Evolutionary conservation across 768 basidiomycete species (phyloP), one percentile per base, ranked within the genome.

Genomic region (Psilocybe azurescens): DNA sequence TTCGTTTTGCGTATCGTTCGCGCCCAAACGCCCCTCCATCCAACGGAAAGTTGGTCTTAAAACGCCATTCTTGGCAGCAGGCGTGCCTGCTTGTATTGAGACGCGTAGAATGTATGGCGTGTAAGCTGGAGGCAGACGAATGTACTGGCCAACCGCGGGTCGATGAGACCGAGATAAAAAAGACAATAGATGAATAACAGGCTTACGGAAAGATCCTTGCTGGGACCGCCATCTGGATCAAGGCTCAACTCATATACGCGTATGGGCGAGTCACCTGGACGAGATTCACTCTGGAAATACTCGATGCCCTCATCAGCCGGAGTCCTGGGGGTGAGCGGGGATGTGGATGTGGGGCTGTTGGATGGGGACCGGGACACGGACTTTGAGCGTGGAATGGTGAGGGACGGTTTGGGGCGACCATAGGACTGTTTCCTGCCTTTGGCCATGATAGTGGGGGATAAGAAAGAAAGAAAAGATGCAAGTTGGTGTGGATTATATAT

Each of bases 41-140:
- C 5, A 99, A 83, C 1, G 97, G 97, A 70, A 99, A 98, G 74
- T 99, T 98, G 60, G 95, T 97, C 79, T 90, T 94, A 75, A 99
- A 1, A 95, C 84, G 55, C 95, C 97, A 69, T 96, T 93, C 69
- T 87, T 89, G 7, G 93, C 86, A 9, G 94, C 94, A 2, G 94
- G 89, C 2, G 95, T 95, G 6, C 97, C 97, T 0, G 97, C 93
- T 51, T 96, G 91, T 53, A 99, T 83, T 18, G 91, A 90, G 38
- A 99, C 91, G 56, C 97, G 89, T 29, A 99, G 79, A 53, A 99
- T 85, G 73, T 99, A 99, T 1, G 96, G 96, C 16, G 79, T 79
- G 71, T 88, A 84, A 24, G 96, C 94, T 10, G 97, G 95, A 8
- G 97, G 97, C 16, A 99, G 87, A 44, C 97, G 95, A 68, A 97